Conservation (phyloP, 768 basidiomycete species). For the Sutorius australiensis region DNA sequence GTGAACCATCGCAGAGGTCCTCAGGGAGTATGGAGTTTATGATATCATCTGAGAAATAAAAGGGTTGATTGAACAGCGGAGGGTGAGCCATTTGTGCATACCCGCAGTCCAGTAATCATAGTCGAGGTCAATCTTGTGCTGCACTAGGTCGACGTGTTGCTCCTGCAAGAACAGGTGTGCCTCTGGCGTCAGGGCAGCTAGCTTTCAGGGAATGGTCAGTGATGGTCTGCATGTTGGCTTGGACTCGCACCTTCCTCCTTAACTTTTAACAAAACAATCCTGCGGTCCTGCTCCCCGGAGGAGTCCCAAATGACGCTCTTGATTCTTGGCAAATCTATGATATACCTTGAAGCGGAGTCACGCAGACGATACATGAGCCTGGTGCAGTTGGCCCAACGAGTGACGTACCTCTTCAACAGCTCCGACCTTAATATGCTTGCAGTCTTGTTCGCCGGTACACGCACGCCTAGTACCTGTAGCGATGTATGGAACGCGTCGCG, state of each 20-base stretch:
- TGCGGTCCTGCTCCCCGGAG: slow-evolving; percentile 43
- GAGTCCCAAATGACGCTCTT: slow-evolving; percentile 55
- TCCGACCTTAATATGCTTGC: slow-evolving; percentile 53
- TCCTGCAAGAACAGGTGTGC: slow-evolving; percentile 51
- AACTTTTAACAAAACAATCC: slow-evolving; percentile 66
- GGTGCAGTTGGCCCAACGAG: not conserved
- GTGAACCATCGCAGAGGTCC: slow-evolving; percentile 71
- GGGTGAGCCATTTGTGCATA: slow-evolving; percentile 28
- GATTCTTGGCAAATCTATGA: slow-evolving; percentile 69
- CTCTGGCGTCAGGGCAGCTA: slow-evolving; percentile 64
- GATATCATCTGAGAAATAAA: slow-evolving; percentile 63
- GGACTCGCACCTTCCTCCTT: slow-evolving; percentile 51
- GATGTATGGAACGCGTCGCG: slow-evolving; percentile 60
- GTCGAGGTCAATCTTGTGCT: slow-evolving; percentile 59
- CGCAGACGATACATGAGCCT: slow-evolving; percentile 10
- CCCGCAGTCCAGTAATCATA: slow-evolving; percentile 91
- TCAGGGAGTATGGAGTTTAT: slow-evolving; percentile 79
- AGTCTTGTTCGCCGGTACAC: slow-evolving; percentile 55
- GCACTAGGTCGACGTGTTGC: slow-evolving; percentile 54
- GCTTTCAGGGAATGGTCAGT: slow-evolving; percentile 35
- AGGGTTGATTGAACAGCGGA: not conserved
- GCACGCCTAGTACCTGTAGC: slow-evolving; percentile 64
- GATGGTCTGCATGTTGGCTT: not conserved
- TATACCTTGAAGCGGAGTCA: slow-evolving; percentile 36
- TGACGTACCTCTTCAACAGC: slow-evolving; percentile 55